phyloP scores from a whole-genome alignment of 2,329 filamentous ascomycete species.

The Juglanconis oblonga region DNA sequence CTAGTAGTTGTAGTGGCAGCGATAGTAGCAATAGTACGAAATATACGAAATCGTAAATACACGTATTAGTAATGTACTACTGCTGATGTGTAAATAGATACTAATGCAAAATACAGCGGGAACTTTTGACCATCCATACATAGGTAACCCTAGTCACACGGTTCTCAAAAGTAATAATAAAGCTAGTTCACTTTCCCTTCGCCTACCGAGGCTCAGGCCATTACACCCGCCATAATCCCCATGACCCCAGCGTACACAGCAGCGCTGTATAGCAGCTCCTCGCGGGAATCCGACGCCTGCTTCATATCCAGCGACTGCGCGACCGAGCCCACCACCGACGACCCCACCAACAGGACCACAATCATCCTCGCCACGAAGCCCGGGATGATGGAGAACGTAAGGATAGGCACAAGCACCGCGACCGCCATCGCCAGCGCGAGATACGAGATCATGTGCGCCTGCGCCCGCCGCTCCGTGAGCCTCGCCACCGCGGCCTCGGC shows the following conservation, averaged over 20 bases:
- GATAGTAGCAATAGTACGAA: no score
- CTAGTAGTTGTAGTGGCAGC: no score
- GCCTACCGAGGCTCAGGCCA: not conserved
- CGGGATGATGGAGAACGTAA: slow-evolving; percentile 56
- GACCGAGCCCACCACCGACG: slow-evolving; percentile 18
- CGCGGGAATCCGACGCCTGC: not conserved
- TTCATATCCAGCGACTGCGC: not conserved
- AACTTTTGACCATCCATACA: no score
- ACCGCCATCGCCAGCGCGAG: slow-evolving; percentile 45
- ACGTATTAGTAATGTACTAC: no score
- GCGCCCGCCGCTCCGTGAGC: not conserved
- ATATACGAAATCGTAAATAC: no score
- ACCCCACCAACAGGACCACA: slow-evolving; percentile 51
- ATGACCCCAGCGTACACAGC: slow-evolving; percentile 8
- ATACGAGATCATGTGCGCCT: slow-evolving; percentile 13
- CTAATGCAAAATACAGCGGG: no score
- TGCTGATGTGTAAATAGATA: no score
- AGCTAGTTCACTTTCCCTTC: not conserved
- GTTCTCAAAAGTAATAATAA: not conserved
- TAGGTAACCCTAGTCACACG: no score
- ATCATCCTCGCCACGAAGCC: slow-evolving; percentile 56
- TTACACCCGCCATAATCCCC: slow-evolving; percentile 5
- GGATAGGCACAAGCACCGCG: slow-evolving; percentile 53
- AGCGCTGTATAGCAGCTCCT: not conserved
- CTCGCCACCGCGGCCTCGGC: not conserved